A percentile compares a stretch with the other conserved stretches of the same genome.
Conservation (phyloP, 345 rosid genomes). For the Theobroma cacao region DNA sequence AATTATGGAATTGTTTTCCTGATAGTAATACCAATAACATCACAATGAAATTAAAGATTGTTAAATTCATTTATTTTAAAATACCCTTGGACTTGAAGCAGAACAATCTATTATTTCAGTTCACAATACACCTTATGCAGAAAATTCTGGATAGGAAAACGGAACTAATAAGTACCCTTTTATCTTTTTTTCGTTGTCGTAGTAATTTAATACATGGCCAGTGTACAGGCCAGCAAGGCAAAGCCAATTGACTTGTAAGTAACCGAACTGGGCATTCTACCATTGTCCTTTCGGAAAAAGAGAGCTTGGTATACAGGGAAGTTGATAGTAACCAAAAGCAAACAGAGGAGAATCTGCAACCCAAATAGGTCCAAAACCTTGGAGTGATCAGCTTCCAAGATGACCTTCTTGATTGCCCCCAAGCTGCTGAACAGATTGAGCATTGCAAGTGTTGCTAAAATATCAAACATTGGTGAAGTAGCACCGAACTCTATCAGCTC, state of each 20-base stretch:
- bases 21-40: no score
- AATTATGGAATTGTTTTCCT: no score
- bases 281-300: constrained; percentile 25
- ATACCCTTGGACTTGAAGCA: no score
- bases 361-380: constrained; percentile 17
- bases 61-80: no score
- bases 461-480: constrained; percentile 37
- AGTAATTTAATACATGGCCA: constrained; percentile 6
- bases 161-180: neutral
- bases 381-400: neutral
- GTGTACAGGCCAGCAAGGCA: constrained; percentile 19
- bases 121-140: no score
- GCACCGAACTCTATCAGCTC: constrained; percentile 35
- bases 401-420: constrained; percentile 19
- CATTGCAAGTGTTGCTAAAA: constrained; percentile 40
- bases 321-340: constrained; percentile 17
- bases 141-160: no score
- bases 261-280: constrained; percentile 33
- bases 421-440: constrained; percentile 33
- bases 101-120: no score
- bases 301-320: constrained; percentile 2
- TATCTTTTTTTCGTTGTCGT: no score
- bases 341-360: constrained; percentile 36
- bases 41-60: no score
- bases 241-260: constrained; percentile 17